Conservation (phyloP, 2,329 filamentous ascomycete genomes). For the Raffaelea arxii region DNA sequence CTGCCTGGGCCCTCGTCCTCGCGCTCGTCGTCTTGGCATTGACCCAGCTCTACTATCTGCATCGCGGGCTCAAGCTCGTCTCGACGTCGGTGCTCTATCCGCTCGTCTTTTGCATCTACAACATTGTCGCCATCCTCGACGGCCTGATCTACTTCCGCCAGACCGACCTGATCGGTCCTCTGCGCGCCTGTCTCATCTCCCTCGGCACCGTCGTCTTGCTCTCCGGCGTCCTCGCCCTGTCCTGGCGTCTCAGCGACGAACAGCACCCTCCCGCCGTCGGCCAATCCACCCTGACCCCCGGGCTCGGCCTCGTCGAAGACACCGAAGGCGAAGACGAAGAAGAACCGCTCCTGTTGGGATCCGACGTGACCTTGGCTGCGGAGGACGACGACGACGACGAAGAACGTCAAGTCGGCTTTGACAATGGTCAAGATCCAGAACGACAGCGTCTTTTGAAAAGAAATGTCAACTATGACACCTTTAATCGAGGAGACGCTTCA, state of each 20-base stretch:
- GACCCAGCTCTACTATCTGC: constrained; percentile 88
- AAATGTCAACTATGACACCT: constrained; percentile 34
- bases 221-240: constrained; percentile 79
- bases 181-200: constrained; percentile 73
- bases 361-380: constrained; percentile 24
- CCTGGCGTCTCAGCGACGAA: constrained; percentile 83
- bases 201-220: constrained; percentile 81
- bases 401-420: constrained; percentile 11
- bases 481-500: constrained; percentile 15
- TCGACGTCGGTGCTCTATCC: constrained; percentile 95
- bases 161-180: constrained; percentile 63
- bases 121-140: constrained; percentile 96
- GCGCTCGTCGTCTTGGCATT: constrained; percentile 74
- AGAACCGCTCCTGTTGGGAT: constrained; percentile 37
- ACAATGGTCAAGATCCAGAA: constrained; percentile 24
- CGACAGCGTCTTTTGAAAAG: constrained; percentile 11
- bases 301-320: constrained; percentile 70
- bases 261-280: constrained; percentile 50
- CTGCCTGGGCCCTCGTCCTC: constrained; percentile 85
- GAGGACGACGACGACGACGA: constrained; percentile 27
- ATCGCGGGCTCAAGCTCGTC: constrained; percentile 85
- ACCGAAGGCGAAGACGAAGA: constrained; percentile 51
- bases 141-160: constrained; percentile 96
- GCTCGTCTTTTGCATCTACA: constrained; percentile 97
- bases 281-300: constrained; percentile 67